These are phyloP conservation scores for Trametes villosa DNA, from an alignment of 768 basidiomycete genomes.

Conservation along the genomic window DNA sequence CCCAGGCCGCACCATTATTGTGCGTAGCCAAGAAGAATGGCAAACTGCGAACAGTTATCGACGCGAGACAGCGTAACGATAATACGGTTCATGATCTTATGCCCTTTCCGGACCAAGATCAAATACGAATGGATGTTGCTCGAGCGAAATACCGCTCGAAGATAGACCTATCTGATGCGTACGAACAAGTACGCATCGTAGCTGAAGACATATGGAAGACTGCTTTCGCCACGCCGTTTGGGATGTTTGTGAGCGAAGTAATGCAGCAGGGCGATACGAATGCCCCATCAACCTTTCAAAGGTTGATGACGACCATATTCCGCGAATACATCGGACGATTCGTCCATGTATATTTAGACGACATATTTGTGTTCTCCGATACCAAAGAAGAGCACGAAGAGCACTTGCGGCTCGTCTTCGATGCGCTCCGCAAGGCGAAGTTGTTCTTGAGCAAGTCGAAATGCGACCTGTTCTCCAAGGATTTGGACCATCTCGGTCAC, in stretches of 20 bases:
- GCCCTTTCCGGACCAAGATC: too few relatives aligned
- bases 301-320: slow-evolving; percentile 33
- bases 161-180: too few relatives aligned
- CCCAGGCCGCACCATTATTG: background rate
- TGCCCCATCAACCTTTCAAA: background rate
- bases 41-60: background rate
- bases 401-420: slow-evolving; percentile 39
- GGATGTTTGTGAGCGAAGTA: background rate
- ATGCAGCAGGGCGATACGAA: slow-evolving; percentile 4
- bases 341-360: too few relatives aligned
- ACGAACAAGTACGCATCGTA: too few relatives aligned
- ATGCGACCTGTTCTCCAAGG: slow-evolving; percentile 35
- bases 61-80: too few relatives aligned
- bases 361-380: slow-evolving; percentile 42
- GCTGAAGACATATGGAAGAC: background rate
- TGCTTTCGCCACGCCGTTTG: background rate
- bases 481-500: slow-evolving; percentile 44
- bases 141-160: too few relatives aligned
- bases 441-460: slow-evolving; percentile 41
- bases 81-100: too few relatives aligned
- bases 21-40: slow-evolving; percentile 2
- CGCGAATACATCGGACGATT: too few relatives aligned
- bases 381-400: slow-evolving; percentile 41
- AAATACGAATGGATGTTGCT: too few relatives aligned
- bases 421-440: slow-evolving; percentile 28